Evolutionary conservation across 2,329 filamentous ascomycete genomes (phyloP), one percentile per base, ranked within the genome.

Genomic region (Sphaerulina populicola): DNA sequence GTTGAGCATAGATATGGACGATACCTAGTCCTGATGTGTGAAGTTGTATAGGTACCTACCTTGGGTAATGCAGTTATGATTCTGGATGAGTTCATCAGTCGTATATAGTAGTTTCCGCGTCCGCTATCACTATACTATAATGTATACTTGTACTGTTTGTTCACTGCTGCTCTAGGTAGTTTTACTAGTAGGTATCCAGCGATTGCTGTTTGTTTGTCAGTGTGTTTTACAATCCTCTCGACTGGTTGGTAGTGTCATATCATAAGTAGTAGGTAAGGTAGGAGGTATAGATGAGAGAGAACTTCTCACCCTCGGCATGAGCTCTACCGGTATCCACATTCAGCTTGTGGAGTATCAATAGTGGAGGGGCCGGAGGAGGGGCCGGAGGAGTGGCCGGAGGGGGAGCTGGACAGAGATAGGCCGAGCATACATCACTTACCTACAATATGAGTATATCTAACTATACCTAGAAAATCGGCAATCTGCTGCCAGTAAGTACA

Each of bases 321-420:
- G 47, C 47, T 50, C 23, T 33, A 18, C 47, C 47, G 47, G 40
- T 21, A 41, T 41, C 38, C 14, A 41, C 14, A 21, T n/a, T n/a
- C n/a, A n/a, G n/a, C n/a, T n/a, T n/a, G n/a, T n/a, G n/a, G n/a
- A n/a, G n/a, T n/a, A n/a, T n/a, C n/a, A n/a, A n/a, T n/a, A n/a
- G n/a, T n/a, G n/a, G n/a, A n/a, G n/a, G n/a, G n/a, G n/a, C n/a
- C n/a, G n/a, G n/a, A n/a, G n/a, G n/a, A n/a, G n/a, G n/a, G n/a
- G n/a, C n/a, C n/a, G n/a, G n/a, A n/a, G n/a, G n/a, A n/a, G n/a
- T n/a, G n/a, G n/a, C n/a, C n/a, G n/a, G n/a, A n/a, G n/a, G n/a
- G n/a, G n/a, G n/a, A n/a, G n/a, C n/a, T n/a, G n/a, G n/a, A n/a
- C n/a, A n/a, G n/a, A n/a, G n/a, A n/a, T n/a, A n/a, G n/a, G n/a